Base-by-base conservation (phyloP, 805 yeast species). In the Nakazawaea ernobii region DNA sequence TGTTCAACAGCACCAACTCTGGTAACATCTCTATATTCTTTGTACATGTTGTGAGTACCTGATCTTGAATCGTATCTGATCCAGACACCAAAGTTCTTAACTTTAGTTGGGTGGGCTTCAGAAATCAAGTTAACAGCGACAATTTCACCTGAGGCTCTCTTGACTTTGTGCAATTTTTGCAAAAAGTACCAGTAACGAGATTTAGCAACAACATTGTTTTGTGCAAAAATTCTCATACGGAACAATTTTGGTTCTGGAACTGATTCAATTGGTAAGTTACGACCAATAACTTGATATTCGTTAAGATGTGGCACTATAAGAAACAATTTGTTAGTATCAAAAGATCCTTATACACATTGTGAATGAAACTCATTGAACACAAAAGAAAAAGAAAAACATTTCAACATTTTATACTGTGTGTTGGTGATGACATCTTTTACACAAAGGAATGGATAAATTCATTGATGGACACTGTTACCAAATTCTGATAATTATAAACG, bases 41-140 rank as follows among this genome's bases (percentile, higher is more conserved):
- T 94, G 97, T 94, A 94, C 97, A 94, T 94, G 95, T 94, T 94
- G 95, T 94, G 99, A 69, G 96, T 91, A 81, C 99, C 99, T 63
- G 99, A 94, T 86, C 99, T 95, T 61, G 99, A 94, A 74, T 94
- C 99, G 87, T 94, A 94, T 83, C 99, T 91, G 74, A 94, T 86
- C 99, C 99, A 94, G 80, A 94, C 75, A 82, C 97, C 99, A 73
- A 91, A 94, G 88, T 91, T 94, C 91, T 94, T 94, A 70, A 94
- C 98, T 83, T 88, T 91, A 78, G 96, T 88, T 77, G 99, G 98
- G 82, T 82, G 87, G 71, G 90, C 78, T 82, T 94, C 99, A 70
- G 84, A 70, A 73, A 94, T 87, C 69, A 76, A 75, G 84, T 89
- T 89, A 67, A 94, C 82, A 57, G 97, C 79, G 67, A 94, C 96